phyloP scores from a whole-genome alignment of 805 yeast species.

The Wickerhamiella musiphila region DNA sequence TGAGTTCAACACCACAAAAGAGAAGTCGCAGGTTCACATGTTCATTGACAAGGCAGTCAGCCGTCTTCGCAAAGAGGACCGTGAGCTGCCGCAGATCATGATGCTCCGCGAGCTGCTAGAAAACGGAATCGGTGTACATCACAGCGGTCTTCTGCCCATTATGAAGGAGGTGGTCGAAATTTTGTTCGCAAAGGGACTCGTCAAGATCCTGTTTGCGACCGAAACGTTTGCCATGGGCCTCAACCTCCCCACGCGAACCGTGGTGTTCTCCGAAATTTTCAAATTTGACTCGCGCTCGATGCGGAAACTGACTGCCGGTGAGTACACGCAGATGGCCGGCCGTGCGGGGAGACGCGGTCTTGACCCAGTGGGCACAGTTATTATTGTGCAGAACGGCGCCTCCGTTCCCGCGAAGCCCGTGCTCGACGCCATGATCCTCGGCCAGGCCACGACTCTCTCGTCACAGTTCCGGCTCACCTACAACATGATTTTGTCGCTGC shows the following conservation, averaged over 20 bases:
- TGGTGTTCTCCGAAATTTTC: slow-evolving; percentile 66
- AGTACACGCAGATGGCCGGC: slow-evolving; percentile 97
- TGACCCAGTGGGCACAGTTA: slow-evolving; percentile 86
- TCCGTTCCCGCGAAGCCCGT: slow-evolving; percentile 23
- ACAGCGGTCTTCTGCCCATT: slow-evolving; percentile 84
- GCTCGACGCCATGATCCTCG: slow-evolving; percentile 69
- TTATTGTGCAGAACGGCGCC: slow-evolving; percentile 48
- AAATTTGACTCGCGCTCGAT: slow-evolving; percentile 83
- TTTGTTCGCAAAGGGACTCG: slow-evolving; percentile 66
- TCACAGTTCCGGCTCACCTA: slow-evolving; percentile 91
- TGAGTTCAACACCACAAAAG: slow-evolving; percentile 69
- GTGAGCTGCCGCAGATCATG: slow-evolving; percentile 81
- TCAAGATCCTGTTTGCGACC: slow-evolving; percentile 87
- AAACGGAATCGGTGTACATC: slow-evolving; percentile 91
- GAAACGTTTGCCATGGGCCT: slow-evolving; percentile 99
- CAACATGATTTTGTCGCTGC: slow-evolving; percentile 75
- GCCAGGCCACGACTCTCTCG: slow-evolving; percentile 74
- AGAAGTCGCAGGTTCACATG: slow-evolving; percentile 82
- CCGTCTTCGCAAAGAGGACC: slow-evolving; percentile 75
- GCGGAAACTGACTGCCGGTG: slow-evolving; percentile 81
- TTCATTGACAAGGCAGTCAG: slow-evolving; percentile 80
- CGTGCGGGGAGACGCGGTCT: slow-evolving; percentile 97
- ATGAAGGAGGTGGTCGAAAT: slow-evolving; percentile 90
- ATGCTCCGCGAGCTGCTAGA: slow-evolving; percentile 66
- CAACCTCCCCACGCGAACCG: slow-evolving; percentile 91